phyloP scores from a whole-genome alignment of 768 basidiomycete genomes.

The Boletus vermiculosoides region DNA sequence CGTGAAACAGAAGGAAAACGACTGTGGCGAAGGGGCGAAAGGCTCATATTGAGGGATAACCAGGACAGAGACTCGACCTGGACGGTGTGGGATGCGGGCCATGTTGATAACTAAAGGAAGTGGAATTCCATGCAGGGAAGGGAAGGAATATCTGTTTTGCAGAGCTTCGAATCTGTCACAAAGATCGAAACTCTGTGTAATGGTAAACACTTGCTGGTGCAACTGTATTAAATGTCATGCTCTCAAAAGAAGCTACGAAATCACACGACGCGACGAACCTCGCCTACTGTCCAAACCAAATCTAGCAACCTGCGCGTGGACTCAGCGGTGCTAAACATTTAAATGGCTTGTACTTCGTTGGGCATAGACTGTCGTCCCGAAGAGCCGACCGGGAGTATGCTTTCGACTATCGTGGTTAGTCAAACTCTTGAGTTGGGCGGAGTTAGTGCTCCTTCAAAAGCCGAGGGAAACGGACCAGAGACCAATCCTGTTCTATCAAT shows the following conservation, averaged over 20 bases:
- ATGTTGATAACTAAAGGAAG: not conserved
- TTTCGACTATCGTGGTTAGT: not conserved
- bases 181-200: not conserved
- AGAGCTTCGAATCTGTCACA: not conserved
- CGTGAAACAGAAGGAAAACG: conserved; percentile 1
- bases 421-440: not conserved
- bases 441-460: not conserved
- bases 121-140: not conserved
- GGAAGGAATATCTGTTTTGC: not conserved
- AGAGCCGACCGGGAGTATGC: no score
- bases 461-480: not conserved
- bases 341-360: not conserved
- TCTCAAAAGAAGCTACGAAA: not conserved
- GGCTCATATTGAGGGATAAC: not conserved
- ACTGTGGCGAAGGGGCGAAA: conserved; percentile 9
- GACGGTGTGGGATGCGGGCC: conserved; percentile 21
- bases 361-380: not conserved
- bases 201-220: not conserved
- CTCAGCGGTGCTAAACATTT: not conserved
- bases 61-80: not conserved
- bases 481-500: not conserved
- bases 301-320: not conserved
- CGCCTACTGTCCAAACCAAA: not conserved
- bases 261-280: no score
- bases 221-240: not conserved